Evolutionary conservation across 176 grass and related monocot species (phyloP), one percentile per base, ranked within the genome.

Genomic region (Avena atlantica): DNA sequence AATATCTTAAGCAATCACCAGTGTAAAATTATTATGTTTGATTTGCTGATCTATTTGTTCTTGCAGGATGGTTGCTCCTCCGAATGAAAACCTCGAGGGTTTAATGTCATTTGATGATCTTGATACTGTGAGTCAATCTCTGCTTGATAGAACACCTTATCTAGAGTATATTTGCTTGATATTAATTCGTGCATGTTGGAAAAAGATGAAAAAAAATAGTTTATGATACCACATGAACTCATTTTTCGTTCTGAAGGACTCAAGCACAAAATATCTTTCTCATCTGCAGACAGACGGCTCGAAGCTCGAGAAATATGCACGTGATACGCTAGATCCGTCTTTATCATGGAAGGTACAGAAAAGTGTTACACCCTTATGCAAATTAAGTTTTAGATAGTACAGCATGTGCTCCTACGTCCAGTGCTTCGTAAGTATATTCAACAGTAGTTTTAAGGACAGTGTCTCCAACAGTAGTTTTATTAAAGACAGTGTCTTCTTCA

Each of bases 341-440:
- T 90, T 95, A 31, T 93, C 85, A 81, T 98, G 93, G 93, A 91
- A 95, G 86, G 95, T 98, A 88, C 83, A 84, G 44, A 42, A 50
- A 44, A 57, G 40, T 27, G 40, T 19, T 20, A 49, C 63, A 19
- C 76, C 51, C 6, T 62, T 15, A 76, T 61, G 49, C 49, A 82
- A 86, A 53, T 31, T 88, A 34, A 84, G 21, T 67, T 47, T 53
- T 21, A 79, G 52, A 88, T 87, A 19, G 59, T 73, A 12, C 52
- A 91, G 36, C 59, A 84, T 80, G 80, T 84, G 74, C 75, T 63
- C 51, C 55, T 9, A 40, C 15, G 14, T 66, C 48, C 55, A 68
- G 15, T 78, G 17, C 69, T 75, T 37, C 55, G 63, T 21, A 20
- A 68, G 80, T 52, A 84, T 83, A 21, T 5, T 53, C 52, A 58